These are phyloP conservation scores for Corylus heterophylla DNA, from an alignment of 306 rosid genomes.

Conservation along the genomic window DNA sequence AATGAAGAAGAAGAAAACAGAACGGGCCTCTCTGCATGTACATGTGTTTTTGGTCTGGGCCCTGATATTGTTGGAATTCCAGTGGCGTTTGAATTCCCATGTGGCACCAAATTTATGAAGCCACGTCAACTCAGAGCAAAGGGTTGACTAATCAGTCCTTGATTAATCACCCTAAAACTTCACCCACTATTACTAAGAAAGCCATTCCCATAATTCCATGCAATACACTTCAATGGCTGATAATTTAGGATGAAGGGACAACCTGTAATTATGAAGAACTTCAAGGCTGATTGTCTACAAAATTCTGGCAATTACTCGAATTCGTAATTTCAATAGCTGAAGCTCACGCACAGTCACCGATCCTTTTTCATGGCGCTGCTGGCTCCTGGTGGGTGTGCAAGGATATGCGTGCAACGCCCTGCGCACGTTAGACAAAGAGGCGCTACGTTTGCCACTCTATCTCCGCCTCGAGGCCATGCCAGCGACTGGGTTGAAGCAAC, in stretches of 20 bases:
- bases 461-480: constrained; percentile 40
- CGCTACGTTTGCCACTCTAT: constrained; percentile 45
- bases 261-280: neutral
- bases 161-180: too few species aligned
- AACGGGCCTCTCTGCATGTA: too few species aligned
- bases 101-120: constrained; percentile 7
- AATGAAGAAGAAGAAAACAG: too few species aligned
- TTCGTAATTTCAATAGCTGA: neutral
- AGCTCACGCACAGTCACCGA: neutral
- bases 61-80: neutral
- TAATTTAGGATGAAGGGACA: too few species aligned
- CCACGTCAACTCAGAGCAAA: neutral
- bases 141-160: too few species aligned
- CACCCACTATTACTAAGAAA: too few species aligned
- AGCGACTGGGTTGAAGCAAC: constrained; percentile 72
- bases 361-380: constrained; percentile 55
- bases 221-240: too few species aligned
- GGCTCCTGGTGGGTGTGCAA: constrained; percentile 38
- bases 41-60: too few species aligned
- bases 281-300: neutral
- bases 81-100: neutral
- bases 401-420: constrained; percentile 28
- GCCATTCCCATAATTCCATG: too few species aligned
- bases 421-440: constrained; percentile 26
- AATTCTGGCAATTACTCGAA: neutral